Evolutionary conservation across 192 early-diverging fungal species (phyloP).

Genomic region (Linnemannia zychae): DNA sequence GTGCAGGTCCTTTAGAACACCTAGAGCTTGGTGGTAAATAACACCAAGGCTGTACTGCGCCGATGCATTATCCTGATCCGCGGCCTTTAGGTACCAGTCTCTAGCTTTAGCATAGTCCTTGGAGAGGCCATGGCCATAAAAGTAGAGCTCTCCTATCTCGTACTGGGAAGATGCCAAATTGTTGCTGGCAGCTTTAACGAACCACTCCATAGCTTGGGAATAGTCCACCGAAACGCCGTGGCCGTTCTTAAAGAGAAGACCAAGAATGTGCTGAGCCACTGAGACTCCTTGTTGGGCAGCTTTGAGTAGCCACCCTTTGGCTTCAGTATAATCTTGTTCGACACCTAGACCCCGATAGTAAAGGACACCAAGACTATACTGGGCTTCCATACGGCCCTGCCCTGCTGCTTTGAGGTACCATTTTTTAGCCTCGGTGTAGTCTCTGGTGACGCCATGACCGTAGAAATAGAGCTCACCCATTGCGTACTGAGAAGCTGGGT

Average conservation of each 20-base stretch:
- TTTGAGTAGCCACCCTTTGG: not conserved
- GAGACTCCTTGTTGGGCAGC: too few relatives aligned
- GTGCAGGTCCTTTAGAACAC: not conserved
- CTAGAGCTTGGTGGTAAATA: not conserved
- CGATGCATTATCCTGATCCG: too few relatives aligned
- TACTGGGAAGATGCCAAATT: not conserved
- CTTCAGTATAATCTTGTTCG: not conserved
- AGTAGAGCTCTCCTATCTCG: not conserved
- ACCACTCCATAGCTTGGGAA: not conserved
- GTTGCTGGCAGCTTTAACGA: not conserved
- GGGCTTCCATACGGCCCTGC: too few relatives aligned
- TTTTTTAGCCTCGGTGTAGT: too few relatives aligned
- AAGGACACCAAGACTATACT: too few relatives aligned
- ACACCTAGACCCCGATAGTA: too few relatives aligned
- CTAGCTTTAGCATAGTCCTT: not conserved
- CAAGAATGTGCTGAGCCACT: too few relatives aligned
- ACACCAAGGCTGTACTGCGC: not conserved
- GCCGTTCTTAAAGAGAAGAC: not conserved
- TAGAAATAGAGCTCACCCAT: too few relatives aligned
- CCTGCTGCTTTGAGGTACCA: too few relatives aligned
- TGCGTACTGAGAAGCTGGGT: too few relatives aligned
- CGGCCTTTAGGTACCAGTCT: not conserved
- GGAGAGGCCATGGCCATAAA: not conserved
- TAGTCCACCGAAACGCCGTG: not conserved
- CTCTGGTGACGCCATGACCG: too few relatives aligned